Base-by-base conservation (phyloP, 495 filamentous ascomycete genomes). In the Amphirosellinia nigrospora region DNA sequence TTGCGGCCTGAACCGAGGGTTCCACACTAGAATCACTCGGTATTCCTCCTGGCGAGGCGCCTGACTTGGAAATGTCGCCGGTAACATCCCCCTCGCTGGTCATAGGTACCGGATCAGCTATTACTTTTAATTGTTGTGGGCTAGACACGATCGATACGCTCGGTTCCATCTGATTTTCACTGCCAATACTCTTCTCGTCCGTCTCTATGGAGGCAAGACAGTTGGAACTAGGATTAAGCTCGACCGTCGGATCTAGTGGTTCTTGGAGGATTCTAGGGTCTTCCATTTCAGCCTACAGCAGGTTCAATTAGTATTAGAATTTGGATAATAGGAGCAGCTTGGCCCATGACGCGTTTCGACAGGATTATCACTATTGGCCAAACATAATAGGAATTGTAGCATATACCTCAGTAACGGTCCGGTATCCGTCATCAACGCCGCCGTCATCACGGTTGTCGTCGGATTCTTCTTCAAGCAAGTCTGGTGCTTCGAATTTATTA, bases 401-500 rank as follows among this genome's bases (percentile, higher is more conserved):
- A 58, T 60, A 46, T 58, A 70, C 68, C 68, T 60, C 64, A 38
- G 45, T 9, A 3, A 70, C n/a, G n/a, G 23, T 32, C 5, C 60
- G 48, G 39, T 64, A 64, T 56, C 68, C 68, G 38, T 70, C 68
- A 28, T 64, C 58, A 9, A 63, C 36, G n/a, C 34, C 58, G 4
- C 26, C 26, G 5, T 70, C 48, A 13, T 77, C 75, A 26, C 71
- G 34, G 21, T 61, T 66, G 10, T 79, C 82, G 16, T 81, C 80
- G 23, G 79, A 75, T 4, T 74, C 82, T 0, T 77, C 75, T 30
- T 78, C 80, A 23, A 73, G 66, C 34, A 79, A 58, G 48, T 78
- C 75, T 0, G 83, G 83, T 13, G 76, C 75, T 65, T 85, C 85
- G 53, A 86, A 86, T 63, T 76, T 82, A 73, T 81, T 83, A 60